phyloP scores from a whole-genome alignment of 129 eudicot genomes.

The Flaveria ramosissima region DNA sequence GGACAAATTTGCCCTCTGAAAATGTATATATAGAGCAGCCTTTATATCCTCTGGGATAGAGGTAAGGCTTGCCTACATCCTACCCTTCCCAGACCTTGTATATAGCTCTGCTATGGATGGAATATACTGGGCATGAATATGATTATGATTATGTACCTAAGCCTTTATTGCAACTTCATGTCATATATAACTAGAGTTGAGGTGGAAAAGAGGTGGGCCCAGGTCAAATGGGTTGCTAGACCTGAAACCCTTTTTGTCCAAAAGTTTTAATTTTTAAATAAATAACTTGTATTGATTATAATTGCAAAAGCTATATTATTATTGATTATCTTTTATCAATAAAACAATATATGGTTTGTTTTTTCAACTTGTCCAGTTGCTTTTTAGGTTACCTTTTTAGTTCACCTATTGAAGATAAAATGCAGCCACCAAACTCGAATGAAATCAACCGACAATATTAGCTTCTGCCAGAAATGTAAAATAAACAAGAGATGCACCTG shows the following conservation, averaged over 20 bases:
- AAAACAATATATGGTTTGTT: background rate
- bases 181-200: background rate
- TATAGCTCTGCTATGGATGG: too few species aligned
- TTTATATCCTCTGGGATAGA: too few species aligned
- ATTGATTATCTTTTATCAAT: background rate
- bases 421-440: background rate
- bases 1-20: too few species aligned
- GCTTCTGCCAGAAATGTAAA: too few species aligned
- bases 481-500: slow-evolving; percentile 42
- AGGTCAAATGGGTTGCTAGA: background rate
- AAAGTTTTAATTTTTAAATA: background rate
- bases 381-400: background rate
- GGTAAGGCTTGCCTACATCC: too few species aligned
- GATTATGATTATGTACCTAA: background rate
- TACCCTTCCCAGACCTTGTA: too few species aligned
- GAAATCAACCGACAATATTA: background rate
- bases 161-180: background rate
- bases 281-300: background rate
- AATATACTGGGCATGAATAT: too few species aligned
- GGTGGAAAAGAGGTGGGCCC: background rate
- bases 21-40: too few species aligned
- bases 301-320: background rate
- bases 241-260: background rate
- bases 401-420: background rate
- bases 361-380: background rate